phyloP scores from a whole-genome alignment of 2,329 filamentous ascomycete species.

The Thelonectria rubi region DNA sequence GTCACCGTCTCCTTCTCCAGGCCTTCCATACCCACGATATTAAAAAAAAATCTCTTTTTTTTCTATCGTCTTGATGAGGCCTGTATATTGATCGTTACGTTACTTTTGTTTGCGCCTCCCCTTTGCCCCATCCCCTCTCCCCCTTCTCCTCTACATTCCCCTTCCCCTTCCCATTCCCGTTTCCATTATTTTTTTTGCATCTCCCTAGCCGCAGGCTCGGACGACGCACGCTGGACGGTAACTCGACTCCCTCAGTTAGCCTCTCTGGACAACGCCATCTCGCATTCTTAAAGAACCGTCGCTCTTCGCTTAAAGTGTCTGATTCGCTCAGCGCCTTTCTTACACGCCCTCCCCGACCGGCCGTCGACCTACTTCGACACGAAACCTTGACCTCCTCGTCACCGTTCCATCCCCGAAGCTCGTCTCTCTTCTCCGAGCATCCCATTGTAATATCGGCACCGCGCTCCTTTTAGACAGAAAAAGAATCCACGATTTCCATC shows the following conservation, averaged over 20 bases:
- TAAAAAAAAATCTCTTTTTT: constrained; percentile 32
- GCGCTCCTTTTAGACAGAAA: constrained; percentile 39
- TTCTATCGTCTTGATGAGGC: constrained; percentile 45
- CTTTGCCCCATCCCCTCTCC: constrained; percentile 37
- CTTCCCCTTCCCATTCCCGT: constrained; percentile 33
- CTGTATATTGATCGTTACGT: constrained; percentile 49
- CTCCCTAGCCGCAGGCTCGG: constrained; percentile 41
- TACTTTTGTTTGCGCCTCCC: constrained; percentile 44
- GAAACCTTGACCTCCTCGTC: constrained; percentile 17
- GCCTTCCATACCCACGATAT: constrained; percentile 28
- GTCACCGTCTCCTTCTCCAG: constrained; percentile 43
- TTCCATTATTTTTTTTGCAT: constrained; percentile 35
- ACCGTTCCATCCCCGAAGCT: constrained; percentile 27
- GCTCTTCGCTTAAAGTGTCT: constrained; percentile 9
- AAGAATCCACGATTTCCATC: constrained; percentile 31
- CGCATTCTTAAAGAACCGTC: constrained; percentile 25
- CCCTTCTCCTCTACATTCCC: constrained; percentile 16
- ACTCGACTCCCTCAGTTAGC: constrained; percentile 36
- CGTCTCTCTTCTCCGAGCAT: constrained; percentile 42
- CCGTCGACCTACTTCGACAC: constrained; percentile 35
- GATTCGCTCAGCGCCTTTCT: constrained; percentile 22
- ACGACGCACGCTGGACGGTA: constrained; percentile 43
- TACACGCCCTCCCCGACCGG: constrained; percentile 25
- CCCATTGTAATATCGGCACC: constrained; percentile 48
- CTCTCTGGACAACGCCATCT: constrained; percentile 36